A percentile compares a stretch with the other conserved stretches of the same genome.
These are phyloP conservation scores for Scheffersomyces segobiensis DNA, from an alignment of 1,139 yeast species.

Conservation along the genomic window DNA sequence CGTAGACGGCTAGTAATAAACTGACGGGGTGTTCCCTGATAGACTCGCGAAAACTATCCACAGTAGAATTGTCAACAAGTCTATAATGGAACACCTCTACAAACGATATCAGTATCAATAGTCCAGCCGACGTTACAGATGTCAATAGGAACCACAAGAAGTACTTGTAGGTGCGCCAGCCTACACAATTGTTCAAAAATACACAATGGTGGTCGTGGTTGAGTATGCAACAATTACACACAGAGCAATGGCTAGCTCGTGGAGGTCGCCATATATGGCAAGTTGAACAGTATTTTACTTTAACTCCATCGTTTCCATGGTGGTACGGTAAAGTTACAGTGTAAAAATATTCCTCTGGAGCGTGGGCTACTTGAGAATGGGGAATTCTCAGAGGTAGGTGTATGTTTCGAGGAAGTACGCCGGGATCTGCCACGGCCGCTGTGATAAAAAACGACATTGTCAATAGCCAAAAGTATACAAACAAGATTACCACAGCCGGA, in stretches of 20 bases:
- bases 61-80: neutral
- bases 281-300: constrained; percentile 47
- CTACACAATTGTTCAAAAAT: constrained; percentile 43
- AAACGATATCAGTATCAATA: constrained; percentile 25
- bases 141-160: constrained; percentile 42
- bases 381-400: constrained; percentile 43
- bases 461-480: constrained; percentile 58
- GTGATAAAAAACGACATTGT: constrained; percentile 48
- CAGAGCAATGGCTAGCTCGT: constrained; percentile 43
- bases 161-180: constrained; percentile 32
- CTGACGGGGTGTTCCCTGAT: constrained; percentile 38
- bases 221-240: constrained; percentile 45
- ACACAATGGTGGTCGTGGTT: constrained; percentile 46
- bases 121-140: constrained; percentile 21
- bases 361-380: constrained; percentile 18
- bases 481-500: constrained; percentile 59
- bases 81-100: constrained; percentile 29
- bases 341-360: constrained; percentile 68
- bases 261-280: constrained; percentile 53
- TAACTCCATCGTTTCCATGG: constrained; percentile 30
- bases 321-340: constrained; percentile 54
- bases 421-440: constrained; percentile 69
- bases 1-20: constrained; percentile 50
- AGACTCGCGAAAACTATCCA: constrained; percentile 19
- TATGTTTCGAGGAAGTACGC: constrained; percentile 66